Conservation (phyloP, 2,329 filamentous ascomycete genomes). For the Fusarium clavum region DNA sequence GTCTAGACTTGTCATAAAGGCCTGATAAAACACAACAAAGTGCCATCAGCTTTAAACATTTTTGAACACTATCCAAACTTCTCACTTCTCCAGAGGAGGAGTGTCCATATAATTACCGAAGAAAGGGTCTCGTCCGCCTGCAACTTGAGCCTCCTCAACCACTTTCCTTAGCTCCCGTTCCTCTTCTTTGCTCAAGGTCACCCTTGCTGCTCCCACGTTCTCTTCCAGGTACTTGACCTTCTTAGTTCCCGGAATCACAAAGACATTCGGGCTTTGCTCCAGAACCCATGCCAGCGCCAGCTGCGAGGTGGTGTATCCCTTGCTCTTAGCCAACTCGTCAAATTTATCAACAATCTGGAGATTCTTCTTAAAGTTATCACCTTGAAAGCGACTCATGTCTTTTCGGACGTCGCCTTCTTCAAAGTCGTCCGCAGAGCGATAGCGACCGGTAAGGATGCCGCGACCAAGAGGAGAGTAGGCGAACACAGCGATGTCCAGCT, state of each 20-base stretch:
- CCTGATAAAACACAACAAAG: not conserved
- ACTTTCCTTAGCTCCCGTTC: constrained; percentile 49
- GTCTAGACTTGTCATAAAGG: constrained; percentile 29
- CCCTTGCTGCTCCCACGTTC: constrained; percentile 53
- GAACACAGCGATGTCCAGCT: constrained; percentile 67
- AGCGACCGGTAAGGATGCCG: constrained; percentile 66
- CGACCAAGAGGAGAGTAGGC: constrained; percentile 70
- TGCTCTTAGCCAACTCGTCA: constrained; percentile 54
- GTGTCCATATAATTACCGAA: constrained; percentile 38
- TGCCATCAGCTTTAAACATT: not conserved
- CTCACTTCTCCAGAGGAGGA: constrained; percentile 26
- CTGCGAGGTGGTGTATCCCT: constrained; percentile 66
- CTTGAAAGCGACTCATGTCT: constrained; percentile 36
- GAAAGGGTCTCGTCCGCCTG: constrained; percentile 43
- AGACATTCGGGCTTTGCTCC: constrained; percentile 68
- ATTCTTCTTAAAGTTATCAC: constrained; percentile 58
- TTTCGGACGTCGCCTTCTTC: constrained; percentile 42
- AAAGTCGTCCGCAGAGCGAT: constrained; percentile 61
- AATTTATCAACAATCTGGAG: constrained; percentile 61
- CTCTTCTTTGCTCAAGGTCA: constrained; percentile 52
- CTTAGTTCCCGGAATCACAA: constrained; percentile 68
- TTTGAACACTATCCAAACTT: no score
- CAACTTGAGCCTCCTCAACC: constrained; percentile 45
- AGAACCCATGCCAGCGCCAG: constrained; percentile 73
- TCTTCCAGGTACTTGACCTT: constrained; percentile 60